Evolutionary conservation across 148 eudicot genomes (phyloP), one percentile per base, ranked within the genome.

Genomic region (Rhododendron mucronatum): DNA sequence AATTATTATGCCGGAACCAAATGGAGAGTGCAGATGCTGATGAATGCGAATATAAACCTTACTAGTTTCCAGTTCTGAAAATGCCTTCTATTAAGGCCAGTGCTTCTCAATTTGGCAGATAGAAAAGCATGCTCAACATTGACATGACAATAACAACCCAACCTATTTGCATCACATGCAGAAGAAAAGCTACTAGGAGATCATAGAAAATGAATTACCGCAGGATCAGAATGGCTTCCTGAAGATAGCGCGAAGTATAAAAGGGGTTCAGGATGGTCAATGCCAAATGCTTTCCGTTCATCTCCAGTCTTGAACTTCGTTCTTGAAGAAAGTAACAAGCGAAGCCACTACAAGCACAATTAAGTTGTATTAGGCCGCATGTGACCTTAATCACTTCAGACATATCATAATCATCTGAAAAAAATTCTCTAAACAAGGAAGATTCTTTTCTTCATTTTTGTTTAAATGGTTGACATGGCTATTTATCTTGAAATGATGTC

Each of bases 211-310:
- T 5, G 28, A 82, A 75, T 67, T 97, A 97, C 99, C 91, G 96
- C 99, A 11, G 99, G 99, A 91, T 97, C 99, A 78, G 99, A 97
- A 87, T 95, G 99, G 89, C 92, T 93, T 86, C 99, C 99, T 0
- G 98, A 93, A 85, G 95, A 92, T 57, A 97, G 94, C 8, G 98
- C 98, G 90, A 95, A 95, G 90, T 97, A 93, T 69, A 95, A 85
- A 88, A 97, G 96, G 83, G 99, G 98, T 89, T 97, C 98, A 4
- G 95, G 98, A 85, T 90, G 94, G 65, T 94, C 95, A n/a, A 94
- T 92, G 82, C 93, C 92, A 88, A 90, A 95, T 47, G 92, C 93
- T 91, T 94, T 95, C 1, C 95, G 94, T 57, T 92, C 87, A 87
- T 90, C 96, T 84, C 96, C 94, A 13, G 88, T 30, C 87, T 94